Base-by-base conservation (phyloP, 192 early-diverging fungal genomes). In the Coemansia sp. region DNA sequence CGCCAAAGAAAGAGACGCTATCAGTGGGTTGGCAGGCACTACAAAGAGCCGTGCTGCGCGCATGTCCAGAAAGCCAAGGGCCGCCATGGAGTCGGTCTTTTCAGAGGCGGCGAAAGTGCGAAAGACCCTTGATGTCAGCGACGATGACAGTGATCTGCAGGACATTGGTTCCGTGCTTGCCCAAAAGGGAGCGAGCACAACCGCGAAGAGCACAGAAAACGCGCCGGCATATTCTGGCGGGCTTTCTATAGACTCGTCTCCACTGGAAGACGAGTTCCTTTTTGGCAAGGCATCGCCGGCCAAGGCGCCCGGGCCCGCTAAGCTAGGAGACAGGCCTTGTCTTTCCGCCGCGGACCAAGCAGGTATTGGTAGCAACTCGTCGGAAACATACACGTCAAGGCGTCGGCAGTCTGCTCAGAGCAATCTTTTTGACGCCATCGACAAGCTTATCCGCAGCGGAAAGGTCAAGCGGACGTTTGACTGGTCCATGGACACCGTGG, bases 381-480 rank as follows among this genome's bases (percentile, higher is more conserved):
- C 19, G 14, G 54, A 19, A 7, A n/a, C 16, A 3, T 19, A 1
- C 47, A 34, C 23, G 39, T 28, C 39, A 45, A 65, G 64, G 52
- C 64, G 64, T 9, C 64, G 55, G 5, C 57, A 20, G 19, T 65
- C 76, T 18, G 47, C 45, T 28, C 71, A 79, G 49, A 35, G 49
- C 23, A 65, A 64, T 35, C 42, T 79, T 4, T 62, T 73, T 56
- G 71, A 73, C 19, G 36, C 71, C 8, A 74, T 79, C 9, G 68
- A 68, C 46, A 64, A 47, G 5, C 48, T 79, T 28, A 60, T 74
- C 10, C 73, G 73, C 58, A 64, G 67, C 35, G 76, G 76, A 27
- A 73, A 71, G 51, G 71, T 64, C 5, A 73, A 65, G 42, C 55
- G 14, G 2, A 64, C 58, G 25, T 79, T 79, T 55, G 76, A 73